Evolutionary conservation across 164 flowering plant genomes (phyloP).

Genomic region (Piper longum): DNA sequence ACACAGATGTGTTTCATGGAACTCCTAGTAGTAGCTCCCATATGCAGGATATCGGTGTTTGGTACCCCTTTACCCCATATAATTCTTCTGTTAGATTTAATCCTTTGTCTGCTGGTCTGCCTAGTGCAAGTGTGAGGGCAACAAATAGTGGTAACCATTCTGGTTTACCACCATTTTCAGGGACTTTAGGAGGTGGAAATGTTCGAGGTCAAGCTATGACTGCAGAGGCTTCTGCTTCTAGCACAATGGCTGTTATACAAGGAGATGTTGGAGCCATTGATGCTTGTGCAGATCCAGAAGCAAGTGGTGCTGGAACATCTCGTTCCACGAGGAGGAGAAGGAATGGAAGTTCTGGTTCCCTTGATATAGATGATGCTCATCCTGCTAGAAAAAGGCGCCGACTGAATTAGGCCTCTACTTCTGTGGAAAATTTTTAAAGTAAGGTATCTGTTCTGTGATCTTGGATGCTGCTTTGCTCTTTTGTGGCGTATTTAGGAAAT

Average conservation of each 20-base stretch:
- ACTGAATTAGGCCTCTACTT: slow-evolving; percentile 10
- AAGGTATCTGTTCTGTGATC: not conserved
- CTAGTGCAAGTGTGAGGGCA: slow-evolving; percentile 6
- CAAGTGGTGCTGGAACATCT: slow-evolving; percentile 17
- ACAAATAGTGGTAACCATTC: slow-evolving; percentile 7
- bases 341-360: slow-evolving; percentile 12
- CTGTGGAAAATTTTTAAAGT: not conserved
- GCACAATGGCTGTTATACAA: slow-evolving; percentile 27
- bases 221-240: slow-evolving; percentile 21
- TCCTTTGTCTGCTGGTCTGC: slow-evolving; percentile 9
- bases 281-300: slow-evolving; percentile 17
- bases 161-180: slow-evolving; percentile 6
- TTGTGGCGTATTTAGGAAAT: not conserved
- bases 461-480: not conserved
- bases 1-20: slow-evolving; percentile 7
- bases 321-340: slow-evolving; percentile 16
- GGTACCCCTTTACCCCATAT: slow-evolving; percentile 7
- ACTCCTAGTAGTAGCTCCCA: slow-evolving; percentile 8
- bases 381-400: slow-evolving; percentile 14
- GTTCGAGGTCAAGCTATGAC: slow-evolving; percentile 3
- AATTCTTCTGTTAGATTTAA: slow-evolving; percentile 16
- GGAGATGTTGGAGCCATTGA: slow-evolving; percentile 13
- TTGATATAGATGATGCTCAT: slow-evolving; percentile 17
- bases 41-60: slow-evolving; percentile 10
- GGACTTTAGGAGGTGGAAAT: slow-evolving; percentile 4